Evolutionary conservation across 2,329 filamentous ascomycete genomes (phyloP).

Genomic region (Ophiocordyceps polyrhachis-furcata): DNA sequence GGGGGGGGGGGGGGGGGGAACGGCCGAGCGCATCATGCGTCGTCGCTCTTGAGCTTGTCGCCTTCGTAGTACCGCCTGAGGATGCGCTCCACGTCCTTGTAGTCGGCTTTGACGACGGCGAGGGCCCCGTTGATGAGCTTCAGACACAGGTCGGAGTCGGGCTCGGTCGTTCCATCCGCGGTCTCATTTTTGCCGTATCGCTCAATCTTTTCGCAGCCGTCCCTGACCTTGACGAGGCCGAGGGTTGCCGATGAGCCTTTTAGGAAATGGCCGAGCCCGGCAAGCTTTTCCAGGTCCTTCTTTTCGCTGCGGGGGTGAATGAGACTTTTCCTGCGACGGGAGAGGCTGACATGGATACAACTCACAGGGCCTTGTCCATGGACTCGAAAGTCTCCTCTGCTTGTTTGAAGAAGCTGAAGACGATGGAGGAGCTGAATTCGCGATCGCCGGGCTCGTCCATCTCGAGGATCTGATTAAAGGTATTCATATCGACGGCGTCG

Average conservation of each 20-base stretch:
- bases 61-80: constrained; percentile 47
- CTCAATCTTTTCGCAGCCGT: constrained; percentile 92
- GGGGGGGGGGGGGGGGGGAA: background rate
- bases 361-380: constrained; percentile 75
- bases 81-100: constrained; percentile 49
- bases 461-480: constrained; percentile 90
- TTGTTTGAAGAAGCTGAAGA: constrained; percentile 85
- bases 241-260: constrained; percentile 94
- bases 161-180: constrained; percentile 49
- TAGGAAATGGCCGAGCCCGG: constrained; percentile 78
- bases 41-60: constrained; percentile 5
- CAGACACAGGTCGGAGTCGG: constrained; percentile 49
- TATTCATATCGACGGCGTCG: constrained; percentile 58
- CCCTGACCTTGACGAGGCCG: constrained; percentile 75
- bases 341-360: constrained; percentile 4
- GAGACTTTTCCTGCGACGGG: no score
- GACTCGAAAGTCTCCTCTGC: constrained; percentile 68
- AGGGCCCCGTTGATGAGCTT: constrained; percentile 53
- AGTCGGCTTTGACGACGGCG: constrained; percentile 55
- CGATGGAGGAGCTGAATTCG: constrained; percentile 78
- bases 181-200: constrained; percentile 74
- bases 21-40: background rate
- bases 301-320: constrained; percentile 29
- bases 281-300: constrained; percentile 55
- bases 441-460: constrained; percentile 86